Evolutionary conservation across 2,329 filamentous ascomycete genomes (phyloP).

Genomic region (Ophiostoma himal-ulmi): DNA sequence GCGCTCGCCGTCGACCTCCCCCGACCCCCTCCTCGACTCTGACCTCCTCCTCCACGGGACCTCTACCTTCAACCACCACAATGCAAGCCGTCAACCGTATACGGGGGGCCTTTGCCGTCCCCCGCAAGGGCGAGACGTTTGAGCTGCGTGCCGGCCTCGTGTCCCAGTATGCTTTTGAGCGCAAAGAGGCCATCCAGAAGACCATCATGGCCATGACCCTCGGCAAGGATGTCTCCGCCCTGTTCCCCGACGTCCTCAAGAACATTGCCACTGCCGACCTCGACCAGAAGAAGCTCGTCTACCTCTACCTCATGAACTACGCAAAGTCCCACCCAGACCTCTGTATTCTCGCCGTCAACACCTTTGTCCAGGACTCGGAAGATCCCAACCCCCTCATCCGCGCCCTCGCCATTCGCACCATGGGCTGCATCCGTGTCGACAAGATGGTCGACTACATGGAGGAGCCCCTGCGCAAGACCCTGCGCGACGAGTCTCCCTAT

Average conservation of each 20-base stretch:
- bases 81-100: constrained; percentile 80
- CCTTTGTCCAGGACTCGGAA: constrained; percentile 97
- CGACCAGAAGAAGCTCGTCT: constrained; percentile 99
- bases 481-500: constrained; percentile 95
- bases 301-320: constrained; percentile 99
- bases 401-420: constrained; percentile 91
- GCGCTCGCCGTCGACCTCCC: constrained; percentile 14
- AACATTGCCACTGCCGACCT: constrained; percentile 93
- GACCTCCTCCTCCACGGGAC: background rate
- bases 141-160: constrained; percentile 92
- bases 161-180: constrained; percentile 98
- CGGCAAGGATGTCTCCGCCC: constrained; percentile 93
- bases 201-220: constrained; percentile 99
- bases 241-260: constrained; percentile 97
- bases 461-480: constrained; percentile 88
- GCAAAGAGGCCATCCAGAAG: constrained; percentile 98
- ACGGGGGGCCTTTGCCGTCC: constrained; percentile 84
- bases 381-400: constrained; percentile 94
- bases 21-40: constrained; percentile 5
- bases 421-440: constrained; percentile 97
- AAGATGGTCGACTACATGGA: constrained; percentile 99
- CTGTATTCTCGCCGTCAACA: constrained; percentile 97
- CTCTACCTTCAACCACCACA: background rate
- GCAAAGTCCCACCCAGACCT: constrained; percentile 98
- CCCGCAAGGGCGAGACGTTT: constrained; percentile 95